These are phyloP conservation scores for Fusarium armeniacum DNA, from an alignment of 2,329 filamentous ascomycete genomes.

Conservation along the genomic window DNA sequence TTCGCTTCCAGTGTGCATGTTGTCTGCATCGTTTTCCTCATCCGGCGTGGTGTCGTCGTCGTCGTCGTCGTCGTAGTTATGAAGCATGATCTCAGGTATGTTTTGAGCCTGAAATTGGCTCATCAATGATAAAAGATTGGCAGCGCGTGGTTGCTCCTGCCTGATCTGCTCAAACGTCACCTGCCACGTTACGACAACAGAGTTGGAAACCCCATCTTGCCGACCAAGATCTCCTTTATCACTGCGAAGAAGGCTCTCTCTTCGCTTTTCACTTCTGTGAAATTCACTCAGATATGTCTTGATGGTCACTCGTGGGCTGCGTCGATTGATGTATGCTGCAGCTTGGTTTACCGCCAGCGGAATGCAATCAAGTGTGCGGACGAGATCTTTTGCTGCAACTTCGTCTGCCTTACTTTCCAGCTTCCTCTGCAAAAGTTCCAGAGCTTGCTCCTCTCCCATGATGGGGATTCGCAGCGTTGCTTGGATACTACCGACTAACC, in stretches of 20 bases:
- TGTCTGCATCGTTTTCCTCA: neutral
- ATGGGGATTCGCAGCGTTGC: slow-evolving; percentile 14
- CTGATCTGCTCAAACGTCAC: slow-evolving; percentile 24
- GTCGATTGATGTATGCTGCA: slow-evolving; percentile 47
- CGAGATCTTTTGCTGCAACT: slow-evolving; percentile 19
- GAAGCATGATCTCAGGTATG: slow-evolving; percentile 6
- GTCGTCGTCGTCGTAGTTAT: neutral
- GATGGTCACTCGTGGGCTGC: slow-evolving; percentile 40
- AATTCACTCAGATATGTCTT: slow-evolving; percentile 52
- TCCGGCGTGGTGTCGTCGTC: neutral
- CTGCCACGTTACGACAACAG: slow-evolving; percentile 15
- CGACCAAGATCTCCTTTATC: slow-evolving; percentile 44
- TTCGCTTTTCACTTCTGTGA: slow-evolving; percentile 47
- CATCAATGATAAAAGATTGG: slow-evolving; percentile 24
- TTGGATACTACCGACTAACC: slow-evolving; percentile 11
- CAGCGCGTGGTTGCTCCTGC: neutral
- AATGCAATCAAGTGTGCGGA: slow-evolving; percentile 46
- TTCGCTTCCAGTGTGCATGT: neutral
- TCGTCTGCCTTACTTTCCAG: slow-evolving; percentile 11
- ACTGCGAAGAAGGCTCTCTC: slow-evolving; percentile 44
- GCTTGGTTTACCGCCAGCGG: slow-evolving; percentile 53
- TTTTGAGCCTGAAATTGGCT: slow-evolving; percentile 20
- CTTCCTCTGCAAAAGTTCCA: slow-evolving; percentile 27
- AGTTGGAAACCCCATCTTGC: slow-evolving; percentile 11
- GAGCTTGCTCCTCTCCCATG: slow-evolving; percentile 33